Conservation (phyloP, 2,329 filamentous ascomycete genomes). For the Laburnicola sp. region DNA sequence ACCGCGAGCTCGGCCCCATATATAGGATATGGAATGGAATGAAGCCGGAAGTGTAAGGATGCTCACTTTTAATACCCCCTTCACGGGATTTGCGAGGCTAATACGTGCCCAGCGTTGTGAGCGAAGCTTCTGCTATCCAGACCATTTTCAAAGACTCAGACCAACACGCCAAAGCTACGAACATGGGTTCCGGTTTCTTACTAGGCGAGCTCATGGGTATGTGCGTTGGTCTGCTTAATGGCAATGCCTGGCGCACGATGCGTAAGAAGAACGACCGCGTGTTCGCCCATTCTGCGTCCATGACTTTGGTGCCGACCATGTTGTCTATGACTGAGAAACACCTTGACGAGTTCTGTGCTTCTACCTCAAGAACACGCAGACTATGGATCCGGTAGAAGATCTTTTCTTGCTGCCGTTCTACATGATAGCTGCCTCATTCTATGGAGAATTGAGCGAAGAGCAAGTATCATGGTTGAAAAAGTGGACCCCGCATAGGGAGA, state of each 20-base stretch:
- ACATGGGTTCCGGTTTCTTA: conserved; percentile 49
- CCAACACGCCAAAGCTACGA: conserved; percentile 47
- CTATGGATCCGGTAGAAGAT: conserved; percentile 35
- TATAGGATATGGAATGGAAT: conserved; percentile 44
- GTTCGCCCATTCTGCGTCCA: conserved; percentile 15
- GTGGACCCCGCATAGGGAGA: conserved; percentile 32
- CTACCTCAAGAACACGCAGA: not conserved
- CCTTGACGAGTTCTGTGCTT: conserved; percentile 13
- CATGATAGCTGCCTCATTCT: conserved; percentile 45
- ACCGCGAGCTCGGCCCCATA: conserved; percentile 32
- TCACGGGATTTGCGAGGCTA: not conserved
- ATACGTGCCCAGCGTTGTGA: conserved; percentile 39
- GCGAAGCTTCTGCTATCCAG: conserved; percentile 40
- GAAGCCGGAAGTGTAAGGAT: conserved; percentile 46
- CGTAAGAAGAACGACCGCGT: conserved; percentile 20
- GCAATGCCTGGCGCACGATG: conserved; percentile 32
- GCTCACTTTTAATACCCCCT: not conserved
- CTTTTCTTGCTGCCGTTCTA: conserved; percentile 45
- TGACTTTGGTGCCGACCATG: conserved; percentile 3
- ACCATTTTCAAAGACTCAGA: conserved; percentile 50
- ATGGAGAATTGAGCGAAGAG: conserved; percentile 35
- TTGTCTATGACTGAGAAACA: conserved; percentile 1
- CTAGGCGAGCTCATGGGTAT: conserved; percentile 48
- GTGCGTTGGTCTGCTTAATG: conserved; percentile 49
- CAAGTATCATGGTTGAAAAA: conserved; percentile 28